Conservation (phyloP, 371 early-diverging fungal genomes). For the Rhizopus stolonifer region DNA sequence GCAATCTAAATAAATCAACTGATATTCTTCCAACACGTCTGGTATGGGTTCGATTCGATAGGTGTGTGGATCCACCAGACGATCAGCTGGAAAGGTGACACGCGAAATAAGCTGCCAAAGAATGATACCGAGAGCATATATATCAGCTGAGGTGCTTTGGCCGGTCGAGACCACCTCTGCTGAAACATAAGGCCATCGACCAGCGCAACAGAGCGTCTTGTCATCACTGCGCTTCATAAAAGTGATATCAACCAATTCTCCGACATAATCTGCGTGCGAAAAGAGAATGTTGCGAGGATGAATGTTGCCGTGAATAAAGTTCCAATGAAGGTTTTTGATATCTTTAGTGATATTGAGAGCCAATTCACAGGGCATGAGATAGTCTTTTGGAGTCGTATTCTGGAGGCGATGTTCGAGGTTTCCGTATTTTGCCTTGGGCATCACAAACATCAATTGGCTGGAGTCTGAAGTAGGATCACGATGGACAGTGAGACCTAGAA, state of each 20-base stretch:
- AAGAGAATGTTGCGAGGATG: constrained; percentile 45
- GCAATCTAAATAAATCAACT: constrained; percentile 37
- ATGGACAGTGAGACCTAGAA: constrained; percentile 38
- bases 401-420: constrained; percentile 34
- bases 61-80: constrained; percentile 34
- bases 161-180: constrained; percentile 37
- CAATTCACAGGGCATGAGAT: constrained; percentile 31
- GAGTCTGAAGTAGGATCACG: constrained; percentile 29
- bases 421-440: constrained; percentile 41
- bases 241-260: constrained; percentile 41
- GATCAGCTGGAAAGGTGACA: constrained; percentile 43
- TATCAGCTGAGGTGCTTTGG: constrained; percentile 40
- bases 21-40: constrained; percentile 36
- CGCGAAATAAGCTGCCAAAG: constrained; percentile 48
- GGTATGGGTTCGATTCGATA: constrained; percentile 48
- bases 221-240: constrained; percentile 35
- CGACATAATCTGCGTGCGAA: constrained; percentile 38
- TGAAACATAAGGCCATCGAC: constrained; percentile 48
- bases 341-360: constrained; percentile 43
- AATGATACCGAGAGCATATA: constrained; percentile 46
- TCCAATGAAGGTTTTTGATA: constrained; percentile 46
- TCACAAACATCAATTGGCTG: constrained; percentile 38
- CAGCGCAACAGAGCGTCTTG: constrained; percentile 14
- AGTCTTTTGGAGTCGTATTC: constrained; percentile 28
- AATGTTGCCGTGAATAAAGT: constrained; percentile 44